Evolutionary conservation across 768 basidiomycete species (phyloP).

Genomic region (Mycena albidolilacea): DNA sequence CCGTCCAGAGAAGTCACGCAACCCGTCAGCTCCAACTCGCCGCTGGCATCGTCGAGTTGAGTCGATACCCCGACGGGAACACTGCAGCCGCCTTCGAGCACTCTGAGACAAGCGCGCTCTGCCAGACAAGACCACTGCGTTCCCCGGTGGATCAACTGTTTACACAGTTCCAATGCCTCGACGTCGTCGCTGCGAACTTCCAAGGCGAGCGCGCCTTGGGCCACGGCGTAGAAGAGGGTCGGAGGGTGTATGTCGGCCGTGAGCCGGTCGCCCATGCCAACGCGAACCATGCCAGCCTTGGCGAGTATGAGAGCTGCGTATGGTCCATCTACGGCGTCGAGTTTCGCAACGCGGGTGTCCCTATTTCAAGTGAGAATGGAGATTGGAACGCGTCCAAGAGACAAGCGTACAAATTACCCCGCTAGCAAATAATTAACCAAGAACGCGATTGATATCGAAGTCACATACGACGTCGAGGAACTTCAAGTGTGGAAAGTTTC

Average conservation of each 20-base stretch:
- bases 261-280: constrained; percentile 83
- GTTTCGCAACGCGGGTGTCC: constrained; percentile 93
- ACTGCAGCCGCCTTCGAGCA: constrained; percentile 96
- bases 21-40: constrained; percentile 75
- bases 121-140: constrained; percentile 86
- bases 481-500: constrained; percentile 79
- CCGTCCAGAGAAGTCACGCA: constrained; percentile 93
- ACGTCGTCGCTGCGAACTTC: constrained; percentile 84
- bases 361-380: constrained; percentile 52
- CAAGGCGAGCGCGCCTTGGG: constrained; percentile 92
- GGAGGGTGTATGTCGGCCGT: constrained; percentile 83
- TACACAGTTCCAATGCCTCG: constrained; percentile 73
- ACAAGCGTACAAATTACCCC: constrained; percentile 86
- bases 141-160: constrained; percentile 78
- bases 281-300: constrained; percentile 89
- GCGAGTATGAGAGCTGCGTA: constrained; percentile 95
- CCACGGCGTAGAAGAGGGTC: constrained; percentile 88
- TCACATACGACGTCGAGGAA: constrained; percentile 89
- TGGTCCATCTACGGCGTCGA: constrained; percentile 87
- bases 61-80: constrained; percentile 92
- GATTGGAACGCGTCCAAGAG: constrained; percentile 6
- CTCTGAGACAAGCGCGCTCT: constrained; percentile 90
- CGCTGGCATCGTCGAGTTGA: constrained; percentile 50
- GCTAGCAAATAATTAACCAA: constrained; percentile 55
- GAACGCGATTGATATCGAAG: background rate